Conservation (phyloP, 805 yeast species). For the Spathaspora sp. region DNA sequence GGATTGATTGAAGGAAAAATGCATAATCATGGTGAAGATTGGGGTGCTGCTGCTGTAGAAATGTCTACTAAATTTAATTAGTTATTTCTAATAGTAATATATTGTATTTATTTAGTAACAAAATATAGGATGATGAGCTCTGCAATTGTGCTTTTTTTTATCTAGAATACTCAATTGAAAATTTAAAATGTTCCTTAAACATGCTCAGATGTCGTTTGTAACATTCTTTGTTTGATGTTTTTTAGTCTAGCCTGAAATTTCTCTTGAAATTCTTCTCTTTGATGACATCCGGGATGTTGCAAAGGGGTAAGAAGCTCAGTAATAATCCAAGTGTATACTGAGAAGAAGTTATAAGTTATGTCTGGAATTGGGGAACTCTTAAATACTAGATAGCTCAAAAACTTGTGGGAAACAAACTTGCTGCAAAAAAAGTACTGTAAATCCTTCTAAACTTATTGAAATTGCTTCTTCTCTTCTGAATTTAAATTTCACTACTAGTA, state of each 20-base stretch:
- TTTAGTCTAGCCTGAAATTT: no score
- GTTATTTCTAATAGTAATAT: neutral
- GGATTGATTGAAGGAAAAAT: conserved; percentile 70
- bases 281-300: neutral
- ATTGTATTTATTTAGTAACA: neutral
- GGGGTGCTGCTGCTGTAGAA: conserved; percentile 99
- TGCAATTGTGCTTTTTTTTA: neutral
- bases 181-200: no score
- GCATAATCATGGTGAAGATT: conserved; percentile 97
- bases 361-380: no score
- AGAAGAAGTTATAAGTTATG: no score
- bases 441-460: no score
- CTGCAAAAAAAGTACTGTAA: neutral
- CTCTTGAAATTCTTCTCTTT: no score
- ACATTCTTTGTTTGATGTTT: no score
- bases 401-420: neutral
- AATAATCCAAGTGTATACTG: no score
- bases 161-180: no score
- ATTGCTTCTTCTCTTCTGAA: neutral
- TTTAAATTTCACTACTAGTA: no score
- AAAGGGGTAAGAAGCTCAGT: neutral
- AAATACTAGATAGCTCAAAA: neutral
- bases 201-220: no score
- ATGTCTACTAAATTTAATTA: conserved; percentile 51
- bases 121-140: no score